Percentiles rank a stretch among this genome's conserved stretches.
Conservation (phyloP, 1,139 yeast genomes). For the Yamadazyma trypodendri region DNA sequence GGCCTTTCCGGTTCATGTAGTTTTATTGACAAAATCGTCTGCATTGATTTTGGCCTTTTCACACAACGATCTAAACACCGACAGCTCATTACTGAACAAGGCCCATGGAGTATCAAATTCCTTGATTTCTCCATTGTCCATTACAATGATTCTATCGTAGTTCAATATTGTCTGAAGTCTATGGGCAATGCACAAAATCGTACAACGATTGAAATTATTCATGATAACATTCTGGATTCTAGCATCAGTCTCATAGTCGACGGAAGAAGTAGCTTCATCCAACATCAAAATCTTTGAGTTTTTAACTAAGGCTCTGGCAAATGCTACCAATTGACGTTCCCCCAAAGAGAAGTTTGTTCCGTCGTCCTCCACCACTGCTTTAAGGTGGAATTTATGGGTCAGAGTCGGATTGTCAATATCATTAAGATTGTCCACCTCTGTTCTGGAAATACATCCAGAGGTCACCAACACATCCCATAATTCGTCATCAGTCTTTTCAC, state of each 20-base stretch:
- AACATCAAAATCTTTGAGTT: conserved; percentile 63
- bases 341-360: conserved; percentile 77
- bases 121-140: conserved; percentile 50
- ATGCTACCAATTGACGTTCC: conserved; percentile 71
- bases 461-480: conserved; percentile 47
- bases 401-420: conserved; percentile 11
- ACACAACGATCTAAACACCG: conserved; percentile 44
- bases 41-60: conserved; percentile 27
- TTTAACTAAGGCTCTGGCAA: conserved; percentile 77
- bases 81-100: conserved; percentile 29
- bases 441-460: conserved; percentile 39
- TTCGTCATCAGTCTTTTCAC: conserved; percentile 32
- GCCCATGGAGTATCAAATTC: conserved; percentile 51
- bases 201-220: conserved; percentile 15
- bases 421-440: conserved; percentile 23
- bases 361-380: conserved; percentile 66
- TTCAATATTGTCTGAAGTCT: conserved; percentile 17
- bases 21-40: conserved; percentile 10
- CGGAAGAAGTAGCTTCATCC: conserved; percentile 87
- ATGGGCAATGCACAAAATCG: conserved; percentile 18
- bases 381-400: conserved; percentile 63
- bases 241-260: conserved; percentile 74
- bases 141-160: conserved; percentile 47
- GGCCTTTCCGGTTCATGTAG: no score
- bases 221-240: conserved; percentile 49